These are phyloP conservation scores for Leishmania aethiopica DNA, from an alignment of 208 protist species.

Conservation along the genomic window DNA sequence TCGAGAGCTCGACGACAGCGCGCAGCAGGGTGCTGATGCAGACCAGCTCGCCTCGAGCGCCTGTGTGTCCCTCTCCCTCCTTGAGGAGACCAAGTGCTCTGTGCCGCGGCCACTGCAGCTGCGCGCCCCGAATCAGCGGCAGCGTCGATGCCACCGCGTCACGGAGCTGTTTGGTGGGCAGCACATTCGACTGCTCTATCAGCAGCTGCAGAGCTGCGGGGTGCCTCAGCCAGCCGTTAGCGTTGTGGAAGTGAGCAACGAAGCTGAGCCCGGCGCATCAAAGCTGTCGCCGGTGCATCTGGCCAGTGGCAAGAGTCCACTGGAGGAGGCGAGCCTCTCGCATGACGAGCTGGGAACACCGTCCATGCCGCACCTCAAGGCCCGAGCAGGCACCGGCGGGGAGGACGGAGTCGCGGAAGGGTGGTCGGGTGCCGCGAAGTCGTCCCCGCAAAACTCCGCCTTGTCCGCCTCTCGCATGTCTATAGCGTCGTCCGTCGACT, in stretches of 20 bases:
- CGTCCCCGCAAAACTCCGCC: neutral
- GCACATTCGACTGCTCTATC: constrained; percentile 27
- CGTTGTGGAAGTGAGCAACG: constrained; percentile 30
- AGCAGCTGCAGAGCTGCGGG: constrained; percentile 34
- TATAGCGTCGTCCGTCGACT: neutral
- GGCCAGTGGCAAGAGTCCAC: neutral
- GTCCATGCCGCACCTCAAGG: neutral
- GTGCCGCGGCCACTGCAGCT: neutral
- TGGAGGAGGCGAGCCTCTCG: neutral
- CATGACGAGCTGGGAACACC: neutral
- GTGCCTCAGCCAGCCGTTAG: constrained; percentile 27
- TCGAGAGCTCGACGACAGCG: neutral
- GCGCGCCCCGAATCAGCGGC: neutral
- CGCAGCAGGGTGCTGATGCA: neutral
- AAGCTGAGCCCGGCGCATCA: neutral
- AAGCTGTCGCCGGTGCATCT: constrained; percentile 9
- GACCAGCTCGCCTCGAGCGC: neutral
- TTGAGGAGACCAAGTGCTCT: neutral
- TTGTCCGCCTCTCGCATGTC: constrained; percentile 4
- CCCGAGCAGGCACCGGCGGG: neutral
- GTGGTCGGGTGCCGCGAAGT: neutral
- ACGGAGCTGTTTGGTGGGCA: constrained; percentile 23
- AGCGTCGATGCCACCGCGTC: constrained; percentile 11
- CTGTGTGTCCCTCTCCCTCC: neutral
- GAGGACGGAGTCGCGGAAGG: neutral